A percentile compares a stretch with the other conserved stretches of the same genome.
phyloP scores from a whole-genome alignment of 106 monocot species.

The Dendrobium catenatum region DNA sequence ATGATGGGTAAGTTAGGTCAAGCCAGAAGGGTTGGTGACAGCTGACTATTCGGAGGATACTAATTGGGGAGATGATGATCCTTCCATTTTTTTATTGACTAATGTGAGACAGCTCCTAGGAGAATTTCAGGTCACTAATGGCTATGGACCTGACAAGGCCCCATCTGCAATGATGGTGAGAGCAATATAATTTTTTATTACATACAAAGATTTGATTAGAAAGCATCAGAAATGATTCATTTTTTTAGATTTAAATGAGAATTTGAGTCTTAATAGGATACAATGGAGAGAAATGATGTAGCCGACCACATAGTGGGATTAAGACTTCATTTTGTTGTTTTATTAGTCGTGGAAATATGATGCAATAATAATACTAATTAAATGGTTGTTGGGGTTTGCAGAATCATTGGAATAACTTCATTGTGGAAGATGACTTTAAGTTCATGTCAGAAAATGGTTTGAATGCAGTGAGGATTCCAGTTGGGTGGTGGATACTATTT shows the following conservation, averaged over 20 bases:
- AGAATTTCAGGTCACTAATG: constrained; percentile 18
- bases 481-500: constrained; percentile 6
- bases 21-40: not conserved
- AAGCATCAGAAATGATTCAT: too few relatives aligned
- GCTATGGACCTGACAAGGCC: constrained; percentile 6
- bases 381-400: not conserved
- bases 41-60: constrained; percentile 15
- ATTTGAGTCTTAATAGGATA: too few relatives aligned
- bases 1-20: not conserved
- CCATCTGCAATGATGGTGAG: constrained; percentile 2
- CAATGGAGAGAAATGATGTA: too few relatives aligned
- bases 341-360: not conserved
- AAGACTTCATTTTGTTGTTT: too few relatives aligned
- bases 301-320: too few relatives aligned
- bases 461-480: not conserved
- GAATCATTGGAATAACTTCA: constrained; percentile 12
- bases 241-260: too few relatives aligned
- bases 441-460: constrained; percentile 32
- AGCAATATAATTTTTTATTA: not conserved
- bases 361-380: not conserved
- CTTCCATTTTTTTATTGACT: not conserved
- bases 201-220: not conserved
- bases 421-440: constrained; percentile 39
- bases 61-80: constrained; percentile 12
- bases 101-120: not conserved